Evolutionary conservation across 352 stramenopile genomes (phyloP), one percentile per base, ranked within the genome.

Genomic region (Phytophthora foliorum): DNA sequence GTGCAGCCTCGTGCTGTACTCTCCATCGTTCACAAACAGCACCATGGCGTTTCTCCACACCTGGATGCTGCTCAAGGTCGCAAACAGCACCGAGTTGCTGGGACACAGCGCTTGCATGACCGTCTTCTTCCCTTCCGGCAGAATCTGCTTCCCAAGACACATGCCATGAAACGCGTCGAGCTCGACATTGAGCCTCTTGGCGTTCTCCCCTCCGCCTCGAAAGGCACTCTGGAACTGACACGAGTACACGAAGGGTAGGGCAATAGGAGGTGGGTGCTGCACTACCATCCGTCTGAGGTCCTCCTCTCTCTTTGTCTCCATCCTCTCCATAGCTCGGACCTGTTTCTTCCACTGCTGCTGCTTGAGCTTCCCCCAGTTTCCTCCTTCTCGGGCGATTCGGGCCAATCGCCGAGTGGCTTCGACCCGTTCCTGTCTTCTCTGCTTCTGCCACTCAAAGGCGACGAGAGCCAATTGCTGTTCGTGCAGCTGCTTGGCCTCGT

Each of bases 111-210:
- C 79, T 42, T 84, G 70, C 72, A 92, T 84, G 44, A 88, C 67
- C 0, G 74, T 59, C 10, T 67, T 42, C 53, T 89, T 92, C 42
- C 82, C 73, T n/a, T 68, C 66, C 2, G 84, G 84, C 45, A 77
- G 69, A 50, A 92, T 75, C 60, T 90, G 78, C 32, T 82, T 82
- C 11, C 81, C 80, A 0, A 92, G 59, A 53, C 76, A 86, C 8
- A 69, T 75, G 7, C 52, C 53, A 53, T 92, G 82, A 48, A 92
- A 92, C 2, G 42, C 24, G 0, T 59, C 55, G 10, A 82, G 14
- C 44, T 88, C 69, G 2, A 89, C 59, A 6, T 75, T 67, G 25
- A 91, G 60, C 22, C 1, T 22, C 7, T 44, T 24, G 2, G 11
- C 11, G 27, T 41, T 13, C 14, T 41, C 53, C 2, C 39, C 27